Evolutionary conservation across 176 grass and related monocot genomes (phyloP), one percentile per base, ranked within the genome.

Genomic region (Rhynchospora pubera): DNA sequence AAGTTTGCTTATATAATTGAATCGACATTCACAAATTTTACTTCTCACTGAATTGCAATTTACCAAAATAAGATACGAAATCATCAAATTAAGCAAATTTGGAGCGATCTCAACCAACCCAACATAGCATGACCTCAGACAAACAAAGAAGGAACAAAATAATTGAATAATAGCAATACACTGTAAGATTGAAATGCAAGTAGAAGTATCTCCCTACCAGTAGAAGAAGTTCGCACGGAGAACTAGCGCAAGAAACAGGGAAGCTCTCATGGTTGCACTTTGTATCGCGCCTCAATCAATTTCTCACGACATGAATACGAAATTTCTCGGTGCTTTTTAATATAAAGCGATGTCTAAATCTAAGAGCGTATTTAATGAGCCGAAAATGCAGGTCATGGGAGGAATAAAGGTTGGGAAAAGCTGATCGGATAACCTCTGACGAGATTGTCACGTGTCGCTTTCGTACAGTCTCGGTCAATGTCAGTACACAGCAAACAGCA

Each of bases 171-270:
- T n/a, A 19, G 32, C 66, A 45, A 70, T 8, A 21, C 57, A 10
- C 66, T 45, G 34, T 45, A n/a, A 77, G 28, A 57, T 39, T 79
- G 15, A 42, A 57, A 9, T 79, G 6, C 18, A 16, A 39, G 28
- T 50, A 57, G 6, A 9, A 59, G 8, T 62, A 45, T 19, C 18
- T 42, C 43, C 39, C 5, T 80, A 80, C 77, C 58, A 65, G 28
- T 48, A 63, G 43, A 18, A 81, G 57, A 81, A 63, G 6, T 81
- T 81, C 0, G 42, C 46, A 22, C 16, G 47, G 79, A 81, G 56
- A 81, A 81, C 15, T 44, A 81, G 79, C 9, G 16, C 43, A 65
- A 81, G 79, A 43, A 81, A 52, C 7, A 63, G 59, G 22, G 61
- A 65, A 52, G 59, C 79, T 81, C 79, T 65, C 79, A 81, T 81